phyloP scores from a whole-genome alignment of 106 monocot species.

The Dendrobium chrysotoxum region DNA sequence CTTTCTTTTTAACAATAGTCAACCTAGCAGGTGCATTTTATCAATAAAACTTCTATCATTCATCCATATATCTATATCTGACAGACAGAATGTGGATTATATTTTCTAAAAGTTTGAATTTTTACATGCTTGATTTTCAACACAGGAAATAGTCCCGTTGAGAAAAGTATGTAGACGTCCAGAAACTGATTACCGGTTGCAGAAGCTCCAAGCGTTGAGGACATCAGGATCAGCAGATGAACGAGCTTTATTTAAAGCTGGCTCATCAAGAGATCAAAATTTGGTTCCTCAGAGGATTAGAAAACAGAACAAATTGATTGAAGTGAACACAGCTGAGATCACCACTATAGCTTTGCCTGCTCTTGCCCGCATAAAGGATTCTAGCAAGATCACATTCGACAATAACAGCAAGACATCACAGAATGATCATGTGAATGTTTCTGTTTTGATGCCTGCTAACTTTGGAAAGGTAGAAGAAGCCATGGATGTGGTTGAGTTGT shows the following conservation, averaged over 20 bases:
- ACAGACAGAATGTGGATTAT: too few species aligned
- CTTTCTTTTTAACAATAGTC: too few species aligned
- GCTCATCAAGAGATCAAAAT: neutral
- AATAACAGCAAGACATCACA: neutral
- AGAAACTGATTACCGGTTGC: conserved; percentile 51
- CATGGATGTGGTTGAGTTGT: neutral
- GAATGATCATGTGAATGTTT: neutral
- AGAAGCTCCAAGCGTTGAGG: conserved; percentile 30
- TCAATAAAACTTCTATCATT: too few species aligned
- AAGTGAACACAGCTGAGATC: conserved; percentile 32
- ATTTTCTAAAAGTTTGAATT: too few species aligned
- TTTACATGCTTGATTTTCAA: neutral
- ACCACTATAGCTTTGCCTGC: conserved; percentile 6
- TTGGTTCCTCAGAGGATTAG: conserved; percentile 4
- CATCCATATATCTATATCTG: too few species aligned
- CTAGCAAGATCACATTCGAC: neutral
- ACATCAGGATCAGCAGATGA: conserved; percentile 19
- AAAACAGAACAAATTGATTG: conserved; percentile 38
- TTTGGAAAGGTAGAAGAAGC: neutral
- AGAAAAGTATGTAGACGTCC: conserved; percentile 68
- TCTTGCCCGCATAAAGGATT: neutral
- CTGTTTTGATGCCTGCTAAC: neutral
- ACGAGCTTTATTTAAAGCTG: neutral
- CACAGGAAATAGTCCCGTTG: conserved; percentile 71
- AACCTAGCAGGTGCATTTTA: too few species aligned